Evolutionary conservation across 1,284 basidiomycete genomes (phyloP).

Genomic region (Tilletiopsis washingtonensis): DNA sequence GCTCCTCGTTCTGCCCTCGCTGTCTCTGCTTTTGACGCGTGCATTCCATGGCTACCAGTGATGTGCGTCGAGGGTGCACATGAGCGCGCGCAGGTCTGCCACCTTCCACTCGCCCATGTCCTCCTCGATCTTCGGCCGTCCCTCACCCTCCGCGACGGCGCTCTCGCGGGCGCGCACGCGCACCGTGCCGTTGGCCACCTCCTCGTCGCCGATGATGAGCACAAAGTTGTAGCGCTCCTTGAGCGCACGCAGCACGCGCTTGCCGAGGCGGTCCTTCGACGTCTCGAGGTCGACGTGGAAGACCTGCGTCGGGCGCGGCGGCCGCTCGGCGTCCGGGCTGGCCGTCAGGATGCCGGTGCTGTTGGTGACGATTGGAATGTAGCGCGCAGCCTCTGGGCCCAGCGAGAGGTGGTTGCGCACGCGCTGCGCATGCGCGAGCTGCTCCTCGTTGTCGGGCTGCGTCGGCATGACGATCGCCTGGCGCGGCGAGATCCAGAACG

Average conservation of each 20-base stretch:
- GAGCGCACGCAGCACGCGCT: conserved; percentile 33
- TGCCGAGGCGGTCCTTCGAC: conserved; percentile 30
- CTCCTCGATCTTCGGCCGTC: conserved; percentile 1
- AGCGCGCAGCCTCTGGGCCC: conserved; percentile 7
- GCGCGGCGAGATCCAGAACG: conserved; percentile 41
- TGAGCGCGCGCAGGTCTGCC: conserved; percentile 14
- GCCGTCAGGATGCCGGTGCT: neutral
- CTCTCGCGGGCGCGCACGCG: conserved; percentile 24
- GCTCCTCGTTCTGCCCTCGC: too few species aligned
- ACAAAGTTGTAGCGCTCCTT: conserved; percentile 35
- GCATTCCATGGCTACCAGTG: too few species aligned
- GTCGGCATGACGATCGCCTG: conserved; percentile 39
- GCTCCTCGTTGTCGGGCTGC: conserved; percentile 6
- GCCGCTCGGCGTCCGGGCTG: neutral
- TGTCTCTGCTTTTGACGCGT: too few species aligned
- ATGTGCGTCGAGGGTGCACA: conserved; percentile 17
- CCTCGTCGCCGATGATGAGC: conserved; percentile 38
- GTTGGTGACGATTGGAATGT: neutral
- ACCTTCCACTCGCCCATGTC: conserved; percentile 21
- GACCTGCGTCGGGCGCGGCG: conserved; percentile 14
- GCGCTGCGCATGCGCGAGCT: conserved; percentile 15
- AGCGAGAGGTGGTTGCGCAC: conserved; percentile 19
- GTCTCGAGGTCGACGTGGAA: conserved; percentile 40
- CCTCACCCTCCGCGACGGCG: neutral
- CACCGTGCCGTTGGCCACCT: conserved; percentile 25